Evolutionary conservation across 257 asterid genomes (phyloP).

Genomic region (Rehmannia glutinosa): DNA sequence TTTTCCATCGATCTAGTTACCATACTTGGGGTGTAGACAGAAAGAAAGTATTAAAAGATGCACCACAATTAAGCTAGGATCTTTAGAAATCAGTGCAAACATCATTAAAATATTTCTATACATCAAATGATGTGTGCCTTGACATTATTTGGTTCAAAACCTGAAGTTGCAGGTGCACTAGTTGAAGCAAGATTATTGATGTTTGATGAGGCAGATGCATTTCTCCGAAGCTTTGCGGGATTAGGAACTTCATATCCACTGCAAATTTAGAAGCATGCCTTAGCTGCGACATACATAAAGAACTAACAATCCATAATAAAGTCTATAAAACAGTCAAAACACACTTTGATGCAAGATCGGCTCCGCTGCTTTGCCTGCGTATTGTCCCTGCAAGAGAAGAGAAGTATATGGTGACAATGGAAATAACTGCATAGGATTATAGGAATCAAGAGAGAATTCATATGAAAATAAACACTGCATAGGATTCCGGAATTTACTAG

Average conservation of each 20-base stretch:
- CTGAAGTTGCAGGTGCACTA: conserved; percentile 36
- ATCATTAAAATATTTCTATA: background rate
- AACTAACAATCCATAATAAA: background rate
- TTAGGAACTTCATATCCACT: conserved; percentile 45
- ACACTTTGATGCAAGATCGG: conserved; percentile 58
- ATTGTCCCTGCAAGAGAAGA: conserved; percentile 48
- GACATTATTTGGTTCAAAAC: conserved; percentile 26
- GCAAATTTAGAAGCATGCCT: conserved; percentile 26
- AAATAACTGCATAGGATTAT: background rate
- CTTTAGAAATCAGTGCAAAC: background rate
- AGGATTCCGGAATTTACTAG: no score
- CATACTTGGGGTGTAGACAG: no score
- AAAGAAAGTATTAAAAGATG: no score
- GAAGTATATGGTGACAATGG: background rate
- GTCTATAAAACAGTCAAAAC: background rate
- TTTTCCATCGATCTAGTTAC: no score
- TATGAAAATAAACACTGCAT: no score
- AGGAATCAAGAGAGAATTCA: background rate
- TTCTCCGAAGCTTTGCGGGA: conserved; percentile 54
- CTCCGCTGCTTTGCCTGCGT: conserved; percentile 74
- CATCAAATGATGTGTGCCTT: background rate
- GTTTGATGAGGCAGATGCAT: conserved; percentile 68
- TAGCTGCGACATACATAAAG: conserved; percentile 1
- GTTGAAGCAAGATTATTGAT: conserved; percentile 44
- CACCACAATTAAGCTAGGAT: no score